A percentile compares a stretch with the other conserved stretches of the same genome.
Conservation (phyloP, 345 rosid genomes). For the Passiflora organensis region DNA sequence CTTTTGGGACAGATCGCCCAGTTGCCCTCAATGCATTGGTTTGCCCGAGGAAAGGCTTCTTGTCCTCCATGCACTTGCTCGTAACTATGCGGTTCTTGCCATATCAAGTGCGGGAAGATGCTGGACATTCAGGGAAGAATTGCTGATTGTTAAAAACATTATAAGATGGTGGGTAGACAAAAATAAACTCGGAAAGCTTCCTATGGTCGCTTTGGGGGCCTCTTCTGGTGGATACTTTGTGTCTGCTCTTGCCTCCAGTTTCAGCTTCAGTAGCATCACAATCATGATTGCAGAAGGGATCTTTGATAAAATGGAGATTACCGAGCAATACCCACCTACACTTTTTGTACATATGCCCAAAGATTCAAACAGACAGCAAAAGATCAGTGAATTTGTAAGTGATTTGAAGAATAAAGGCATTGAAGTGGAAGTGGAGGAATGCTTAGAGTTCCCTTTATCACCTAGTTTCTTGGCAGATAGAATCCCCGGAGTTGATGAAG, state of each 20-base stretch:
- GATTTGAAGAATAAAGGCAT: constrained; percentile 53
- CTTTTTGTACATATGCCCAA: constrained; percentile 95
- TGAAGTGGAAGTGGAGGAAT: constrained; percentile 74
- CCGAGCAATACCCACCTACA: constrained; percentile 63
- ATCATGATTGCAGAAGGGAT: constrained; percentile 88
- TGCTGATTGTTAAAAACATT: constrained; percentile 37
- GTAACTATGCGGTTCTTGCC: constrained; percentile 55
- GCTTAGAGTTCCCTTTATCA: constrained; percentile 58
- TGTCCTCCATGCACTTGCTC: constrained; percentile 56
- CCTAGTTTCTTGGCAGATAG: constrained; percentile 50
- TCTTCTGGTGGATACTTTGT: constrained; percentile 92
- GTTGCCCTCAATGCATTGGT: constrained; percentile 61
- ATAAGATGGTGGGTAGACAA: constrained; percentile 55
- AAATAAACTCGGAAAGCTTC: constrained; percentile 57
- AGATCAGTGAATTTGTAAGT: constrained; percentile 49
- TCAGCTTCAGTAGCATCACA: constrained; percentile 62
- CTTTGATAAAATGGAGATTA: constrained; percentile 52
- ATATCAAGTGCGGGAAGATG: constrained; percentile 65
- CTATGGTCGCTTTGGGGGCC: constrained; percentile 86
- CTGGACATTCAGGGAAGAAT: constrained; percentile 71
- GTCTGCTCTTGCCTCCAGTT: constrained; percentile 54
- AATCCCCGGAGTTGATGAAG: constrained; percentile 49
- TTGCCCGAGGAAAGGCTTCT: constrained; percentile 77
- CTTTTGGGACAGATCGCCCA: constrained; percentile 78
- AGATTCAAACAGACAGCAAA: constrained; percentile 55